Evolutionary conservation across 2,329 filamentous ascomycete species (phyloP).

Genomic region (Penicillium brasilianum): DNA sequence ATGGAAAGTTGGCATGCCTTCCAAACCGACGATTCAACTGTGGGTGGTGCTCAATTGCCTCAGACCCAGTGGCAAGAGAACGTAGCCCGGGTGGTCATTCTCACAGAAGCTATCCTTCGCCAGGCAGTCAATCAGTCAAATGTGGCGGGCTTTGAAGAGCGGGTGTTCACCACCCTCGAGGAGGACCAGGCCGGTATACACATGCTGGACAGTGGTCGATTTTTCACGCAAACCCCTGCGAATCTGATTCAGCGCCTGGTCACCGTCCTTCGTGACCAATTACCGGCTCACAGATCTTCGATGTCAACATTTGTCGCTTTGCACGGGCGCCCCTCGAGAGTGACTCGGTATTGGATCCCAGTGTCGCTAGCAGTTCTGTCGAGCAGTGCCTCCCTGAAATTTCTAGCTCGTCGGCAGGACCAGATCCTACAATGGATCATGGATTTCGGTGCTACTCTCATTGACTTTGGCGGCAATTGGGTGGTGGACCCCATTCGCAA

Average conservation of each 20-base stretch:
- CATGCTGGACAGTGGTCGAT: constrained; percentile 4
- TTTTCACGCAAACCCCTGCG: constrained; percentile 46
- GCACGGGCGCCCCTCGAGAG: constrained; percentile 74
- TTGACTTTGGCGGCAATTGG: constrained; percentile 97
- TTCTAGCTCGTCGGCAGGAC: constrained; percentile 74
- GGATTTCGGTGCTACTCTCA: constrained; percentile 75
- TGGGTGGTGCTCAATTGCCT: constrained; percentile 49
- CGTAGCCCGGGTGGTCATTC: constrained; percentile 76
- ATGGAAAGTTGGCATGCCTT: constrained; percentile 83
- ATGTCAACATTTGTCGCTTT: constrained; percentile 62
- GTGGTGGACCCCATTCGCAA: constrained; percentile 83
- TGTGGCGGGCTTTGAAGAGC: constrained; percentile 60
- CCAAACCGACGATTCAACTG: constrained; percentile 62
- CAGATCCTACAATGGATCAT: constrained; percentile 80
- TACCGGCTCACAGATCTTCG: constrained; percentile 69
- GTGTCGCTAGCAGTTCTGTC: constrained; percentile 73
- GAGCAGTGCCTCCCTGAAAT: constrained; percentile 81
- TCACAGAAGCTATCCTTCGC: constrained; percentile 84
- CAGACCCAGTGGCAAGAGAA: constrained; percentile 70
- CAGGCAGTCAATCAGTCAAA: constrained; percentile 68
- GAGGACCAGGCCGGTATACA: constrained; percentile 61
- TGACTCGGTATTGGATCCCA: constrained; percentile 90
- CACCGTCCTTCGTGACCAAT: constrained; percentile 68
- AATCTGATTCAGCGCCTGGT: constrained; percentile 42
- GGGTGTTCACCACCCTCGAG: constrained; percentile 63